Evolutionary conservation across 192 early-diverging fungal species (phyloP).

Genomic region (Linnemannia zychae): DNA sequence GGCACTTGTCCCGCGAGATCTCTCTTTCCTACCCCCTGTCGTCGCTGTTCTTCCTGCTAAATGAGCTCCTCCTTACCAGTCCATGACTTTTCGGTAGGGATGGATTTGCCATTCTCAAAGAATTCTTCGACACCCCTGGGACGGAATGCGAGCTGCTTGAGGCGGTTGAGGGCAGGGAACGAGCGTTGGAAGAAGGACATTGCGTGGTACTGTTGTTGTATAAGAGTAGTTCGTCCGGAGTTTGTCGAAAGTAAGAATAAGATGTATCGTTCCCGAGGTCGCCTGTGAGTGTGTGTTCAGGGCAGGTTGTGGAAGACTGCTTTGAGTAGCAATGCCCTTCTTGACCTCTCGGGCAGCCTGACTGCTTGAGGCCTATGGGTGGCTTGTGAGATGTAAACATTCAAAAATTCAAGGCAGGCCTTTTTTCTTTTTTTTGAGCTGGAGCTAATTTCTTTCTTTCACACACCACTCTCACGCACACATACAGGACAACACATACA

Average conservation of each 20-base stretch:
- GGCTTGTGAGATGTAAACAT: not conserved
- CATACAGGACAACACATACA: not conserved
- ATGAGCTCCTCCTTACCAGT: constrained; percentile 53
- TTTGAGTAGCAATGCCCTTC: not conserved
- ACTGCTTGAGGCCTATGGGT: too few species aligned
- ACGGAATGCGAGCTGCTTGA: constrained; percentile 62
- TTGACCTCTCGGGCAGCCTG: too few species aligned
- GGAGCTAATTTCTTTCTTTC: not conserved
- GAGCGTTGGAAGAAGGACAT: constrained; percentile 59
- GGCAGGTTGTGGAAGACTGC: not conserved
- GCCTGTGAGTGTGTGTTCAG: not conserved
- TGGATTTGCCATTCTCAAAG: constrained; percentile 66
- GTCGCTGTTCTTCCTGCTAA: not conserved
- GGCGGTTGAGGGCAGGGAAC: constrained; percentile 50
- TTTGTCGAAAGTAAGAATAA: not conserved
- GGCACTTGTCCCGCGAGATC: not conserved
- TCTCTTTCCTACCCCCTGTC: not conserved
- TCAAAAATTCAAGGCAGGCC: constrained; percentile 8
- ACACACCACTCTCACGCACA: not conserved
- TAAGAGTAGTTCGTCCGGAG: not conserved
- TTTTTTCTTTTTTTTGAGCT: constrained; percentile 18
- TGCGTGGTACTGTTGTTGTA: not conserved
- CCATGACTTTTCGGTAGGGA: constrained; percentile 62
- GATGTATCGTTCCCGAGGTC: constrained; percentile 8
- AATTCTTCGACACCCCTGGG: constrained; percentile 74